Evolutionary conservation across 2,329 filamentous ascomycete genomes (phyloP), one percentile per base, ranked within the genome.

Genomic region (Emergomyces orientalis): DNA sequence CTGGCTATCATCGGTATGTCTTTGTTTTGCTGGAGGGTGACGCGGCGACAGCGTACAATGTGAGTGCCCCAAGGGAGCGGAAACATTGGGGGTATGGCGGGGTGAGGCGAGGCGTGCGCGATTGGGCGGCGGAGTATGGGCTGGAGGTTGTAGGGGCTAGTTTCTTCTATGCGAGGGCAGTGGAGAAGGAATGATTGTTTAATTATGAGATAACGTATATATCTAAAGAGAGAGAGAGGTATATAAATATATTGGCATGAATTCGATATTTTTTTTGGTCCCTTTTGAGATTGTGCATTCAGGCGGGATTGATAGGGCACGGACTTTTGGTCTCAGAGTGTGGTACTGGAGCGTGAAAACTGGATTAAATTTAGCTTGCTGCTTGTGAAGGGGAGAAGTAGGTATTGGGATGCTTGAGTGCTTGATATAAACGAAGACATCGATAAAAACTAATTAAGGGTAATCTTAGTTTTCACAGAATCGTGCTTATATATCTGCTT

Each of bases 1-100:
- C 83, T 0, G 82, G 82, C 2, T 79, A 80, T 67, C 83, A 85
- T 67, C 75, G 83, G 61, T 85, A 85, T 69, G 80, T 85, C 3
- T 83, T 85, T 65, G 72, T 84, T 4, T 75, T 81, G 7, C 74
- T 84, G 63, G 78, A 72, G 60, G 75, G 73, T 1, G 67, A 71
- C 71, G 66, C 78, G 73, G 17, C 70, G 59, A 68, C 78, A 64
- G 62, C 67, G 17, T 30, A 41, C 17, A 58, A 64, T 32, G 66
- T 84, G 64, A 78, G 71, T 19, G 76, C 71, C 63, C 83, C 83
- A 0, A 71, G 73, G 59, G 76, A 80, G n/a, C 71, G 82, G 43
- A 74, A 80, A 71, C 79, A 83, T 69, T 85, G 83, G 83, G 83
- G 83, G 0, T 81, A 78, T 64, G 80, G 77, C 0, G 73, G 78